Conservation (phyloP, 2,329 filamentous ascomycete species). For the Pseudogymnoascus sp. region DNA sequence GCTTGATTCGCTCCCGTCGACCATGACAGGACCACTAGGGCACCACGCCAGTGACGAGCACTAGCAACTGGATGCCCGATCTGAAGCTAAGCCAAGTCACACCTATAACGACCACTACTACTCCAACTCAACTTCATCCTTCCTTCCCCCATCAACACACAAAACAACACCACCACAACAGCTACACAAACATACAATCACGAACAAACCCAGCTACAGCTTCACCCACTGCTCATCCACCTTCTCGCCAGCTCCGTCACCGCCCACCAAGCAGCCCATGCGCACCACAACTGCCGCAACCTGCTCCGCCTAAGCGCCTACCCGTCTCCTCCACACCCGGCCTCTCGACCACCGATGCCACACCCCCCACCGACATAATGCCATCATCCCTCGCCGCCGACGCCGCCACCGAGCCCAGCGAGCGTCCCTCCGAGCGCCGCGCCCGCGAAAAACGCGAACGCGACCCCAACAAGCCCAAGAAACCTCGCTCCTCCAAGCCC, state of each 20-base stretch:
- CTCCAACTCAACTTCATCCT: not conserved
- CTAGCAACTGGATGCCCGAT: constrained; percentile 1
- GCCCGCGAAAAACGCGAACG: constrained; percentile 28
- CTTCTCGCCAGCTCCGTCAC: not conserved
- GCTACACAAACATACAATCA: not conserved
- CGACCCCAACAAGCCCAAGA: constrained; percentile 30
- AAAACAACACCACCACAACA: not conserved
- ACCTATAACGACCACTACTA: not conserved
- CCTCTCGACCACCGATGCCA: not conserved
- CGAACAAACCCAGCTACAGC: not conserved
- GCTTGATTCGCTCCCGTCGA: constrained; percentile 8
- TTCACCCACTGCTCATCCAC: not conserved
- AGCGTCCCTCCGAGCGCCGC: constrained; percentile 26
- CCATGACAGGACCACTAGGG: constrained; percentile 2
- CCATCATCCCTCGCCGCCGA: constrained; percentile 15
- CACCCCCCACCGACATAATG: not conserved
- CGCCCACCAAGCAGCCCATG: not conserved
- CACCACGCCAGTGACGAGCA: constrained; percentile 4
- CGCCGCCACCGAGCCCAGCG: constrained; percentile 19
- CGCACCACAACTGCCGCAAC: constrained; percentile 3
- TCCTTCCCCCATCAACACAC: not conserved
- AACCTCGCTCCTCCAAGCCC: constrained; percentile 27
- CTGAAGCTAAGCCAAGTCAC: constrained; percentile 3
- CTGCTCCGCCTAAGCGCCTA: constrained; percentile 1
- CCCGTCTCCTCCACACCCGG: not conserved